phyloP scores from a whole-genome alignment of 1,284 basidiomycete species.

The Moesziomyces antarcticus region DNA sequence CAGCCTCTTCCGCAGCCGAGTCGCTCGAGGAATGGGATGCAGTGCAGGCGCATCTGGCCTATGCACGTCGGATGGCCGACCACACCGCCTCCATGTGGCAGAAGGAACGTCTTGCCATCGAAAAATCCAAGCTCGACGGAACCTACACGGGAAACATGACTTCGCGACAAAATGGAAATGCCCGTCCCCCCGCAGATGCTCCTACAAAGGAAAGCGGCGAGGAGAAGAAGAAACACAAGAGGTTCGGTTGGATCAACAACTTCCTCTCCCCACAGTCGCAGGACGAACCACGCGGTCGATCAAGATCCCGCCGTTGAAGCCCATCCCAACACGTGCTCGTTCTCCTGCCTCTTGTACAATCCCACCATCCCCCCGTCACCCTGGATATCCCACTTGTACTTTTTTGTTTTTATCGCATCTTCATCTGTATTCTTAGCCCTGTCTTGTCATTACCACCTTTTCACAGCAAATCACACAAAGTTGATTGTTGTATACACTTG shows the following conservation, averaged over 20 bases:
- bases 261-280: conserved; percentile 7
- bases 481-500: neutral
- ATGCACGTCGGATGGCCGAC: conserved; percentile 28
- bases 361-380: neutral
- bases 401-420: no score
- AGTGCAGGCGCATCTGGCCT: conserved; percentile 33
- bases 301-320: neutral
- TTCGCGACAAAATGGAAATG: conserved; percentile 33
- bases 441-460: no score
- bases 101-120: conserved; percentile 40
- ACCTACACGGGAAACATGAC: conserved; percentile 44
- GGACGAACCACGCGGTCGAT: neutral
- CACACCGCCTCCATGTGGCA: conserved; percentile 48
- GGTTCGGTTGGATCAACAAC: conserved; percentile 3
- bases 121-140: conserved; percentile 41
- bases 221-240: conserved; percentile 9
- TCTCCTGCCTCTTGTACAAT: neutral
- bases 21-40: conserved; percentile 31
- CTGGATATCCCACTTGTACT: no score
- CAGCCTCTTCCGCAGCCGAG: conserved; percentile 12
- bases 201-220: neutral
- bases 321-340: neutral
- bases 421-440: conserved; percentile 19
- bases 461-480: neutral
- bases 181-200: conserved; percentile 16